Base-by-base conservation (phyloP, 2,329 filamentous ascomycete species). In the Talaromyces atroroseus region DNA sequence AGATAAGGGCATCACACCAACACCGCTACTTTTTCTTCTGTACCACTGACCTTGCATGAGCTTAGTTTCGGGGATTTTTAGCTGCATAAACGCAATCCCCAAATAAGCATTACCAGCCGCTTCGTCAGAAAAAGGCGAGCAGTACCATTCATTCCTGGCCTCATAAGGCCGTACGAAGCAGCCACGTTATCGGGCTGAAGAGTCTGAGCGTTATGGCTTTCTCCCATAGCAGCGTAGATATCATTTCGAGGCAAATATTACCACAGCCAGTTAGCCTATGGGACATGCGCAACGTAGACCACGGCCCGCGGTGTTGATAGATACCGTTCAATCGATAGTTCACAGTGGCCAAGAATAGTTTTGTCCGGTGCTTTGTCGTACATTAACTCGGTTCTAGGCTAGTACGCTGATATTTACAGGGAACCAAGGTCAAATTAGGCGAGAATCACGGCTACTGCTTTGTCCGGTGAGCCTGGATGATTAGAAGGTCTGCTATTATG, bases 161-260 rank as follows among this genome's bases (percentile, higher is more conserved):
- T 12, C 20, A 16, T 24, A 26, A 47, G 34, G 18, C 38, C 40
- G 36, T 52, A 45, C 50, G 32, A 20, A 24, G 7, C 40, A 46
- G 38, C 50, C 50, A 52, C 42, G 51, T 53, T 53, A 38, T 52
- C 42, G 4, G 14, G 42, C 29, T 47, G 29, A 38, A 32, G 12
- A 53, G 42, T 21, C 45, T 38, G 26, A 8, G 21, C 29, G 20
- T 20, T 14, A 26, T 24, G 42, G n/a, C 20, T 11, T 23, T 6
- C 40, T 23, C 40, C 20, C 36, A 11, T 42, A n/a, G 38, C 16
- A 20, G 3, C 16, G 2, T 20, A 14, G 18, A 44, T 4, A 40
- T 8, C 36, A 18, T 6, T 18, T 40, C 16, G 36, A 40, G 16
- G 36, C 11, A 10, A 20, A 10, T 44, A 16, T 44, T 18, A 11